Percentiles rank a stretch among this genome's conserved stretches.
Evolutionary conservation across 495 filamentous ascomycete genomes (phyloP).

Genomic region (Talaromyces proteolyticus): DNA sequence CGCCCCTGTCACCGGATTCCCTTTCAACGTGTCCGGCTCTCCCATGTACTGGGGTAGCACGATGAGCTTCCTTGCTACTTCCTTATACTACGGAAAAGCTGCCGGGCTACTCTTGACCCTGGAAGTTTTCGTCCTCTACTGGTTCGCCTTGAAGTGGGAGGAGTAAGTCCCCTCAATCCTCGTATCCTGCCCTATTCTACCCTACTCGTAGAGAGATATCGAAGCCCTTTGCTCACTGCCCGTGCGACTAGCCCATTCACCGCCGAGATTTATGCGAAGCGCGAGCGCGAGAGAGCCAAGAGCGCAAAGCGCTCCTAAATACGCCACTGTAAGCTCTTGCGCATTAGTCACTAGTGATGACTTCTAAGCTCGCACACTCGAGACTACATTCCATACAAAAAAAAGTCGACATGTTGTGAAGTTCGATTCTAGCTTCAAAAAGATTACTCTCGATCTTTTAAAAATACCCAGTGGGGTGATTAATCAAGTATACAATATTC

Average conservation of each 20-base stretch:
- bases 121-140: conserved; percentile 72
- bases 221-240: too few species aligned
- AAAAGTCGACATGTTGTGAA: too few species aligned
- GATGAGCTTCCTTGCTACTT: conserved; percentile 83
- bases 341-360: too few species aligned
- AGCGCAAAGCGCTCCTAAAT: conserved; percentile 36
- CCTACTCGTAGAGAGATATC: conserved; percentile 13
- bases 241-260: conserved; percentile 90
- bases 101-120: conserved; percentile 75
- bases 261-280: conserved; percentile 86
- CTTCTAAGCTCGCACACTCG: too few species aligned
- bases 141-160: conserved; percentile 80
- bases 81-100: conserved; percentile 83
- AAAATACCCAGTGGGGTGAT: too few species aligned
- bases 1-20: conserved; percentile 83
- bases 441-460: too few species aligned
- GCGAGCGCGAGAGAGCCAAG: conserved; percentile 45
- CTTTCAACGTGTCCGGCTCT: conserved; percentile 86
- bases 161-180: conserved; percentile 50
- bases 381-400: too few species aligned
- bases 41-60: conserved; percentile 98
- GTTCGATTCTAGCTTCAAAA: too few species aligned
- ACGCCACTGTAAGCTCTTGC: neutral
- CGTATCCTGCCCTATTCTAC: conserved; percentile 5
- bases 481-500: too few species aligned